phyloP scores from a whole-genome alignment of 345 rosid species.

The Limnanthes douglasii region DNA sequence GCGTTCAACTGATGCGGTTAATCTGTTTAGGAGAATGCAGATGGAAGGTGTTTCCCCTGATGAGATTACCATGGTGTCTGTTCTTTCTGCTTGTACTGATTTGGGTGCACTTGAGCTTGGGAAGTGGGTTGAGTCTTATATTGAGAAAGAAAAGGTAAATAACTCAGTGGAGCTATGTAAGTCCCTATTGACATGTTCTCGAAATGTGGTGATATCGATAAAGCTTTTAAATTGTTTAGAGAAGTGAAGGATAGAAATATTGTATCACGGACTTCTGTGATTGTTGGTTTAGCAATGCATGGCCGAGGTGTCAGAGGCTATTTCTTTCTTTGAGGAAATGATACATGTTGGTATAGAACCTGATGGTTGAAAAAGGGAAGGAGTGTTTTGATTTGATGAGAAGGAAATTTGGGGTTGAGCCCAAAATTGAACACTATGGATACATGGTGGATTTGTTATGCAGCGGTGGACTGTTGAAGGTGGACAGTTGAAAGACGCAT shows the following conservation, averaged over 20 bases:
- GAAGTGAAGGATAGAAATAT: conserved; percentile 37
- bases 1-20: conserved; percentile 41
- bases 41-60: conserved; percentile 25
- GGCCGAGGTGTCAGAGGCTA: conserved; percentile 53
- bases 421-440: conserved; percentile 64
- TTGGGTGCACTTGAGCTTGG: conserved; percentile 54
- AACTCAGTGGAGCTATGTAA: conserved; percentile 35
- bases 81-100: conserved; percentile 46
- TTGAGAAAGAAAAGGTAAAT: conserved; percentile 17
- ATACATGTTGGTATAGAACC: conserved; percentile 42
- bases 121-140: conserved; percentile 35
- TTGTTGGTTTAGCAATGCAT: conserved; percentile 61
- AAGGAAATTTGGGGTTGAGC: conserved; percentile 22
- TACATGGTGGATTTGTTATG: conserved; percentile 68
- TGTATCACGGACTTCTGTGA: conserved; percentile 67
- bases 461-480: conserved; percentile 51
- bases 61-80: conserved; percentile 42
- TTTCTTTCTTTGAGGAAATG: conserved; percentile 34
- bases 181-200: conserved; percentile 54
- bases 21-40: conserved; percentile 47
- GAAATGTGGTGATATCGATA: conserved; percentile 61
- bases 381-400: conserved; percentile 43
- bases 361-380: conserved; percentile 47
- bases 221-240: conserved; percentile 25
- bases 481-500: conserved; percentile 25